Evolutionary conservation across 306 rosid species (phyloP), one percentile per base, ranked within the genome.

Genomic region (Fagus sylvatica): DNA sequence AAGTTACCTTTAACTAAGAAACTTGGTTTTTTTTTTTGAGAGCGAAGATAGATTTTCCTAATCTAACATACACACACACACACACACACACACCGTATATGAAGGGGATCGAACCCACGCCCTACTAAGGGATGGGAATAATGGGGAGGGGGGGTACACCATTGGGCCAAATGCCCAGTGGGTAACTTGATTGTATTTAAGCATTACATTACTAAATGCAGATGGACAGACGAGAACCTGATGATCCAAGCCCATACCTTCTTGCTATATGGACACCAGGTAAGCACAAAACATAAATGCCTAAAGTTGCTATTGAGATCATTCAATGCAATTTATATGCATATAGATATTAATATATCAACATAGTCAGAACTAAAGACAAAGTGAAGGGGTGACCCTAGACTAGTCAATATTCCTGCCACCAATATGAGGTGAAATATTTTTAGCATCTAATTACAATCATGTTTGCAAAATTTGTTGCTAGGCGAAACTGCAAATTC

Each of bases 201-300:
- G 60, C 41, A 34, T 71, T 69, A 59, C 53, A 69, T 49, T 71
- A 49, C 5, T 51, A 46, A 57, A 69, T 83, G 72, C 91, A 94
- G 98, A 89, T 90, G 93, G 92, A 92, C 77, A 82, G 70, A 79
- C 86, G 96, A 46, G 92, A 95, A 81, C 95, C 92, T 33, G 97
- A 95, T 79, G 98, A 95, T 77, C 98, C 98, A 53, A 92, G 97
- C 78, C 98, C 97, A 28, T 95, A 95, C 72, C 97, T 92, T 84
- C 97, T 95, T 82, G 97, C 98, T 59, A 90, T 92, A 88, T 95
- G 98, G 97, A 86, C 92, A 71, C 98, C 98, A 84, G 97, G 98
- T 95, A 84, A 74, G 85, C 75, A 56, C 37, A 36, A 78, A 53
- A 73, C 43, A 73, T 1, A 62, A 80, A 77, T 54, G 41, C 39